phyloP scores from a whole-genome alignment of 1,139 yeast genomes.

The Lodderomyces theae region DNA sequence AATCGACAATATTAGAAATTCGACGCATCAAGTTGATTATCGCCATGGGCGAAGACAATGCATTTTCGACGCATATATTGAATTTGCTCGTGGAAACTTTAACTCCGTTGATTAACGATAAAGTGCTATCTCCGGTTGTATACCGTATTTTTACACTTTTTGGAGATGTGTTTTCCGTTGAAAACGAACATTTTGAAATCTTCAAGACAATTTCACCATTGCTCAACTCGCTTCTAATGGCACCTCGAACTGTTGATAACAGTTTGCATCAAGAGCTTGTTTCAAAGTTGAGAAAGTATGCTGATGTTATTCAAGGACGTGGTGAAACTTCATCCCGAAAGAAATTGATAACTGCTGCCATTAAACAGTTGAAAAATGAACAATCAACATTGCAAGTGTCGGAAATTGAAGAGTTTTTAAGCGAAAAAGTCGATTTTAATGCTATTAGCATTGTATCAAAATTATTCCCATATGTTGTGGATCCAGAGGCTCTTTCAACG shows the following conservation, averaged over 20 bases:
- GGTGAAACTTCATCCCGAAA: conserved; percentile 9
- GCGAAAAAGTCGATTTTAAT: neutral
- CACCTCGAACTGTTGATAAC: neutral
- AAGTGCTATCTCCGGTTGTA: conserved; percentile 6
- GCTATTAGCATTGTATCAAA: neutral
- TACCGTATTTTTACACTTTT: conserved; percentile 5
- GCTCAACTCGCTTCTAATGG: neutral
- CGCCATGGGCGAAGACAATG: conserved; percentile 21
- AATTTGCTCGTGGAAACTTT: conserved; percentile 22
- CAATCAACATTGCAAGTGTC: conserved; percentile 9
- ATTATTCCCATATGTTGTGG: neutral
- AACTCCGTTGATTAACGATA: conserved; percentile 7
- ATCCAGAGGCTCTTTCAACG: neutral
- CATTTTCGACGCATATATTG: neutral
- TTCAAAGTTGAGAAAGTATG: conserved; percentile 5
- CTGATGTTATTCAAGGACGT: conserved; percentile 13
- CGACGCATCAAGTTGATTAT: conserved; percentile 42
- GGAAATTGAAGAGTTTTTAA: conserved; percentile 21
- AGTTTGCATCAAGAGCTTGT: conserved; percentile 7
- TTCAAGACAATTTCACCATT: neutral
- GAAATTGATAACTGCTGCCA: conserved; percentile 16
- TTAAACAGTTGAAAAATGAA: conserved; percentile 13
- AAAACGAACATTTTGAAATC: neutral
- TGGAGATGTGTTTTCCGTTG: neutral
- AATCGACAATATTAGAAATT: conserved; percentile 14